Evolutionary conservation across 2,329 filamentous ascomycete species (phyloP).

Genomic region (Pseudohalonectria lignicola): DNA sequence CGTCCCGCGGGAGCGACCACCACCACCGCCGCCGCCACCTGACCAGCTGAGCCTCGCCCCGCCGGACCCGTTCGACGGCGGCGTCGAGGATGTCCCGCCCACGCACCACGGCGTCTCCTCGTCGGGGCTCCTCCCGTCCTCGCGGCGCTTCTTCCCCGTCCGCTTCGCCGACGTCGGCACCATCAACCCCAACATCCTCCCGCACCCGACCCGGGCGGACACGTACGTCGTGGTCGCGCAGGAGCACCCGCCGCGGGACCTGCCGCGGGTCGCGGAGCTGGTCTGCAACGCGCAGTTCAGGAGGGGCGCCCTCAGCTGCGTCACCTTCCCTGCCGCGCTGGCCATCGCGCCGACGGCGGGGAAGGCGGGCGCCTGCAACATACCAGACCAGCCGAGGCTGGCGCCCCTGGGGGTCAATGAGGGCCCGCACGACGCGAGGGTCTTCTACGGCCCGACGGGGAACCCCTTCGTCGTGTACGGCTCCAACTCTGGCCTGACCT

Average conservation of each 20-base stretch:
- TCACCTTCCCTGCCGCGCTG: constrained; percentile 23
- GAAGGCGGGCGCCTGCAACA: constrained; percentile 30
- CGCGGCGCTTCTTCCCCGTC: constrained; percentile 33
- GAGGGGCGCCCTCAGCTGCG: constrained; percentile 28
- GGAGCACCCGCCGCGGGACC: constrained; percentile 17
- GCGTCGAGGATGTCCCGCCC: background rate
- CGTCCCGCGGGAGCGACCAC: background rate
- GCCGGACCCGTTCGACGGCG: constrained; percentile 1
- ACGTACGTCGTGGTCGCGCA: constrained; percentile 43
- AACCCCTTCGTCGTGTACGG: constrained; percentile 40
- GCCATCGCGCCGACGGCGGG: constrained; percentile 31
- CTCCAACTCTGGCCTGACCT: constrained; percentile 40
- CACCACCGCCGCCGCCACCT: background rate
- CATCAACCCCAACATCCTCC: constrained; percentile 47
- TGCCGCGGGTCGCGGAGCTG: constrained; percentile 28
- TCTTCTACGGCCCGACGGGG: constrained; percentile 39
- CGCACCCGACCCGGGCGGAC: constrained; percentile 34
- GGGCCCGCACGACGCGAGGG: constrained; percentile 47
- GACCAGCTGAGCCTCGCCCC: background rate
- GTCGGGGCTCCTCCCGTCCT: background rate
- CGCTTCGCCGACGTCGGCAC: constrained; percentile 27
- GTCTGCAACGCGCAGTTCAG: constrained; percentile 38
- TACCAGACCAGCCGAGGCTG: constrained; percentile 9
- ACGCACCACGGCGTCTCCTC: constrained; percentile 1
- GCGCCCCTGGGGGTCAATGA: constrained; percentile 28